Evolutionary conservation across 2,329 filamentous ascomycete species (phyloP).

Genomic region (Sordariomycetes sp.): DNA sequence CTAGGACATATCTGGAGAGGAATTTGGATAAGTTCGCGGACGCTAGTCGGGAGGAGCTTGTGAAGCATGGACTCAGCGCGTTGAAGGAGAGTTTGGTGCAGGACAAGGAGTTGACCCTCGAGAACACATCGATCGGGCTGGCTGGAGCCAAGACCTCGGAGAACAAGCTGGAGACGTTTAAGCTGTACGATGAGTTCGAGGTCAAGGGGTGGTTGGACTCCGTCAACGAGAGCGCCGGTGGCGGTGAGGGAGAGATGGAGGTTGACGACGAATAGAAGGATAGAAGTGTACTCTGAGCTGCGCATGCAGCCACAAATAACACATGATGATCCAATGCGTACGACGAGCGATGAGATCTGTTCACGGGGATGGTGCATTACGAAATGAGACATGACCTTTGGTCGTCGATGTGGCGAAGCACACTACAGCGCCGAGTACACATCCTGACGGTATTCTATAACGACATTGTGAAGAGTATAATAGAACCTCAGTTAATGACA

Average conservation of each 20-base stretch:
- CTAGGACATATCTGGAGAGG: slow-evolving; percentile 89
- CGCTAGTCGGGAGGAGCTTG: slow-evolving; percentile 72
- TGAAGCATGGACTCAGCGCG: slow-evolving; percentile 82
- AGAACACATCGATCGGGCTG: slow-evolving; percentile 89
- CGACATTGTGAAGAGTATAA: background rate
- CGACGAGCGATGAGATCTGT: too few relatives aligned
- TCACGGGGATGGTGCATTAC: too few relatives aligned
- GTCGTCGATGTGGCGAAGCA: slow-evolving; percentile 29
- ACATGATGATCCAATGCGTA: too few relatives aligned
- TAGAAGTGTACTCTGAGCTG: slow-evolving; percentile 7
- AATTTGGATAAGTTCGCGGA: slow-evolving; percentile 77
- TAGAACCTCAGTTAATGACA: too few relatives aligned
- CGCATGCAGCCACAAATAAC: slow-evolving; percentile 8
- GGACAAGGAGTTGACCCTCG: slow-evolving; percentile 94
- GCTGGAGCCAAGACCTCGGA: slow-evolving; percentile 54
- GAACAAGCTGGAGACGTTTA: slow-evolving; percentile 68
- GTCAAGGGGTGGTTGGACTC: slow-evolving; percentile 80
- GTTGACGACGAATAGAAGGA: slow-evolving; percentile 21
- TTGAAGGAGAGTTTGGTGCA: slow-evolving; percentile 93
- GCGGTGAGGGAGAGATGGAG: slow-evolving; percentile 26
- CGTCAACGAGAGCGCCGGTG: slow-evolving; percentile 42
- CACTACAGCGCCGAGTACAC: background rate
- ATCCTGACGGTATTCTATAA: background rate
- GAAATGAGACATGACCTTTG: too few relatives aligned
- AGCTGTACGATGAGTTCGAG: slow-evolving; percentile 82